Evolutionary conservation across 257 asterid genomes (phyloP), one percentile per base, ranked within the genome.

Genomic region (Plectranthus barbatus): DNA sequence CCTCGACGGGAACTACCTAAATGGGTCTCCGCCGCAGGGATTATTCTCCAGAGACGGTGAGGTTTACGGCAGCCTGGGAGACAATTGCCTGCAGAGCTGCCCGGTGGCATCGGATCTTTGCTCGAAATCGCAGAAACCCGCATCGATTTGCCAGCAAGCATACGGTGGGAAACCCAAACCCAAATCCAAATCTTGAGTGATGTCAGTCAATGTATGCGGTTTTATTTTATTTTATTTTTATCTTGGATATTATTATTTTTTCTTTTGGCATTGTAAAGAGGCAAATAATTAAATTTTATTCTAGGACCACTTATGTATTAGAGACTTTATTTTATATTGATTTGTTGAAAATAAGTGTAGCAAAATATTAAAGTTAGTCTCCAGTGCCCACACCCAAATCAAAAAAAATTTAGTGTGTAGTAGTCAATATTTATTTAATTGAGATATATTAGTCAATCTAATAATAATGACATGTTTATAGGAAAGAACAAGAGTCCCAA

Each of bases 101-200:
- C 98, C 96, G 74, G 60, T 19, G 9, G 64, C 80, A 26, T 91
- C 98, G 90, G 83, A 71, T 48, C 95, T 88, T 61, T 88, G 98
- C 84, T 75, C 69, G 68, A 88, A 88, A 72, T 73, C 90, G 56
- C 98, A 91, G 87, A 91, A 91, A 73, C 86, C 96, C 6, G 79
- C 71, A 41, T 75, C 90, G 39, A 70, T 86, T 72, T 88, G 98
- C 83, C 92, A 77, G 70, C 92, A 72, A 63, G 92, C 88, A 0
- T 84, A 84, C 60, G 82, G 90, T 80, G 95, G 96, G 81, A 88
- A 88, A 78, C 88, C 85, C 34, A 84, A 86, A 78, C 92, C 31
- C 34, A 84, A 86, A 76, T 90, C 78, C 26, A 74, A 41, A 75
- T 73, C 73, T 31, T 78, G 73, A 70, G 50, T 62, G 70, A 9